Base-by-base conservation (phyloP, 2,329 filamentous ascomycete species). In the Dothideomycetidae sp. region DNA sequence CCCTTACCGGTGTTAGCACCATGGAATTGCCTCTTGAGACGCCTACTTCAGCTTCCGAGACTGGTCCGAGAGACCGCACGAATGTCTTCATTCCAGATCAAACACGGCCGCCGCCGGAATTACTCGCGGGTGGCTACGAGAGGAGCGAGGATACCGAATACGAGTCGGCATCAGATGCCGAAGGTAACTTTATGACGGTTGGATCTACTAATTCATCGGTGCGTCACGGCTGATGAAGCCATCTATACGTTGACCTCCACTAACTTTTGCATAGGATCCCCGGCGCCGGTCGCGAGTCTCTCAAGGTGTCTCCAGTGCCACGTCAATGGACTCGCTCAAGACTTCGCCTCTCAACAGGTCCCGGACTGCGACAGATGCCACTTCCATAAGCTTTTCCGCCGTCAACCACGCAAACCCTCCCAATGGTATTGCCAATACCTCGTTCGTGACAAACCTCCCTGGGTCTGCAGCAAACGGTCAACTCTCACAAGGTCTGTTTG, bases 21-120 rank as follows among this genome's bases (percentile, higher is more conserved):
- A 90, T 86, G 74, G 90, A 98, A 55, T 65, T 98, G 43, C 90
- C 90, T 2, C 68, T 98, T 16, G 90, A 98, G 56, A 88, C 88
- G 11, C 86, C 90, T 1, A 76, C 75, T 1, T 83, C 81, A 5
- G 60, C 74, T 12, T 78, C 75, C 46, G 90, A 98, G 59, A 80
- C 71, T 39, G 88, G 88, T 1, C 90, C 90, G 2, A 73, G 80
- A 48, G 85, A 96, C 58, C 78, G 85, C 43, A 86, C 80, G 62
- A 88, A 93, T 55, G 78, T 92, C 44, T 78, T 74, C 53, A 77
- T 94, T 38, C 88, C 88, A 13, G 85, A 93, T 41, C 82, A 84
- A 56, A 92, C 88, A 10, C 74, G 86, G 41, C 84, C 85, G 4
- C 90, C 90, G 1, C 75, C 84, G 3, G 88, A 96, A 59, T 70